Evolutionary conservation across 371 early-diverging fungal species (phyloP), one percentile per base, ranked within the genome.

Genomic region (Mortierella sp.): DNA sequence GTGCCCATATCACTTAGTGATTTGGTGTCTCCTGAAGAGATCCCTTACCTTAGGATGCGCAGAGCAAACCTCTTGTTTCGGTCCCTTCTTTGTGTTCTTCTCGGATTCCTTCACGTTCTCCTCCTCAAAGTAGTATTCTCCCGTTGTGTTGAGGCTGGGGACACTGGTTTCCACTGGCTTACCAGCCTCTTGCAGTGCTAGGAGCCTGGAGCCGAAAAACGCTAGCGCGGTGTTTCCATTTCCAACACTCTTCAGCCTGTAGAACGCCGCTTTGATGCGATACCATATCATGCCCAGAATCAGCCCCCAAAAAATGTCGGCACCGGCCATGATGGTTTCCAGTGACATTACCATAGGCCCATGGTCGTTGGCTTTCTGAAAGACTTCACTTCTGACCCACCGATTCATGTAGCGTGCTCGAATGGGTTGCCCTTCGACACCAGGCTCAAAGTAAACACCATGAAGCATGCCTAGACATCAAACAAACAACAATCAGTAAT

Each of bases 41-140:
- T 2, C 19, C 2, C 24, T 59, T 74, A 73, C 74, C 74, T 73
- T 73, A 2, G 74, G 74, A 57, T 73, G 74, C 3, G 74, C 74
- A 8, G 74, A 67, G 31, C 58, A 53, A 1, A 56, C 57, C 14
- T 67, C 67, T 27, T 26, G 21, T 5, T 19, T 30, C 6, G 64
- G 57, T 16, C 31, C 49, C 19, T 45, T 24, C 13, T 48, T 56
- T 30, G 43, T 46, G 6, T 26, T 54, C 24, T 27, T 19, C 34
- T 49, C 24, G 19, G 5, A 8, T 18, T 38, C 51, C 10, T 26
- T 46, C 18, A 43, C 6, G 24, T 58, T 58, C 9, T 73, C 64
- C 50, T 73, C 53, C 46, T 67, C 74, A 68, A 73, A 73, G 54
- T 60, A 67, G 41, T 64, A 73, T 26, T 73, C 64, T 16, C 73